A percentile compares a stretch with the other conserved stretches of the same genome.
Conservation (phyloP, 1,139 yeast species). For the Lodderomyces pseudojiufengensis region DNA sequence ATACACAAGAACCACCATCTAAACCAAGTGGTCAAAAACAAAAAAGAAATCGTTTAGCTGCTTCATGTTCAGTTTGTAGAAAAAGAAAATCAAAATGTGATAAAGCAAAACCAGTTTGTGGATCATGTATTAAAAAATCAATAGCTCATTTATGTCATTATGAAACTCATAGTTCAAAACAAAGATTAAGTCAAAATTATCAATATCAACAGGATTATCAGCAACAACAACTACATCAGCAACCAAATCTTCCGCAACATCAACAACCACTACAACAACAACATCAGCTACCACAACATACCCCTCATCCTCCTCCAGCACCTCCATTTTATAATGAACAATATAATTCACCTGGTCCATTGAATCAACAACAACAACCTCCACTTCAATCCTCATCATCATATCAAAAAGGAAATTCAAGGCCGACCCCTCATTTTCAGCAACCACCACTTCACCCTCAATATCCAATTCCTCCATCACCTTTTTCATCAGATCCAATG, state of each 20-base stretch:
- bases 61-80: slow-evolving; percentile 47
- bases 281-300: background rate
- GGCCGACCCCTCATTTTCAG: slow-evolving; percentile 1
- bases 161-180: slow-evolving; percentile 22
- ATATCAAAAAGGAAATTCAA: background rate
- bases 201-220: background rate
- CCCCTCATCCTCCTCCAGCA: background rate
- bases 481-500: slow-evolving; percentile 2
- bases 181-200: slow-evolving; percentile 2
- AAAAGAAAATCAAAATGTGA: slow-evolving; percentile 54
- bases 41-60: slow-evolving; percentile 37
- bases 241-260: background rate
- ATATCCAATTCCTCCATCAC: slow-evolving; percentile 4
- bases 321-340: too few species aligned
- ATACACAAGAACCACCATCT: slow-evolving; percentile 17
- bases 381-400: background rate
- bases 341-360: too few species aligned
- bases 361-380: slow-evolving; percentile 3
- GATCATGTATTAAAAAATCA: slow-evolving; percentile 68
- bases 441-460: slow-evolving; percentile 7
- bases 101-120: slow-evolving; percentile 65
- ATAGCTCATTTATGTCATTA: slow-evolving; percentile 71
- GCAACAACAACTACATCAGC: slow-evolving; percentile 2
- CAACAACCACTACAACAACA: slow-evolving; percentile 1
- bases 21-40: slow-evolving; percentile 7